Percentiles rank a stretch among this genome's conserved stretches.
phyloP scores from a whole-genome alignment of 768 basidiomycete species.

The Pulveroboletus sp. region DNA sequence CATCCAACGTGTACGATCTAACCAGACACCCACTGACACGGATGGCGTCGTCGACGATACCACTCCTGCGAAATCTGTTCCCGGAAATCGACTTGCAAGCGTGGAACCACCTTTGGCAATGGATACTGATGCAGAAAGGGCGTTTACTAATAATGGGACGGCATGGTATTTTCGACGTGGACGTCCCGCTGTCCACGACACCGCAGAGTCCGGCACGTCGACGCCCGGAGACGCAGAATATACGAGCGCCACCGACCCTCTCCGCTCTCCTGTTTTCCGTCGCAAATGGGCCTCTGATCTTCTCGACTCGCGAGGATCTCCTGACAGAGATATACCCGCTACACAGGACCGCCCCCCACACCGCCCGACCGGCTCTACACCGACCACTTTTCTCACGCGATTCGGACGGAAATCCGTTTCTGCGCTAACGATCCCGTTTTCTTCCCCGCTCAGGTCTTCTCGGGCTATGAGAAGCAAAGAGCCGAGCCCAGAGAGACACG shows the following conservation, averaged over 20 bases:
- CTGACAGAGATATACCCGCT: constrained; percentile 12
- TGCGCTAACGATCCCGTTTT: constrained; percentile 38
- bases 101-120: constrained; percentile 62
- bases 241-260: constrained; percentile 33
- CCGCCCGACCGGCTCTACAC: constrained; percentile 13
- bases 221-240: constrained; percentile 31
- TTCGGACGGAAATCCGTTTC: constrained; percentile 46
- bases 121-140: constrained; percentile 78
- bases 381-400: constrained; percentile 39
- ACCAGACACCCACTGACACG: constrained; percentile 19
- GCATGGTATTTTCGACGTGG: constrained; percentile 54
- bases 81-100: constrained; percentile 25
- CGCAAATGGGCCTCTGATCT: constrained; percentile 49
- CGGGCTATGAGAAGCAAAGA: constrained; percentile 23
- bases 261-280: constrained; percentile 41
- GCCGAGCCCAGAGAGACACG: constrained; percentile 30
- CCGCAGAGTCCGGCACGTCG: constrained; percentile 31
- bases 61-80: constrained; percentile 20
- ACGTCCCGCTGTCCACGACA: constrained; percentile 27
- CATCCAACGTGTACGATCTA: constrained; percentile 37
- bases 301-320: constrained; percentile 30
- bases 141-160: constrained; percentile 54
- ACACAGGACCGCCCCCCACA: constrained; percentile 7
- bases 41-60: constrained; percentile 23
- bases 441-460: constrained; percentile 21